Evolutionary conservation across 257 asterid genomes (phyloP).

Genomic region (Solanum sparsipilum): DNA sequence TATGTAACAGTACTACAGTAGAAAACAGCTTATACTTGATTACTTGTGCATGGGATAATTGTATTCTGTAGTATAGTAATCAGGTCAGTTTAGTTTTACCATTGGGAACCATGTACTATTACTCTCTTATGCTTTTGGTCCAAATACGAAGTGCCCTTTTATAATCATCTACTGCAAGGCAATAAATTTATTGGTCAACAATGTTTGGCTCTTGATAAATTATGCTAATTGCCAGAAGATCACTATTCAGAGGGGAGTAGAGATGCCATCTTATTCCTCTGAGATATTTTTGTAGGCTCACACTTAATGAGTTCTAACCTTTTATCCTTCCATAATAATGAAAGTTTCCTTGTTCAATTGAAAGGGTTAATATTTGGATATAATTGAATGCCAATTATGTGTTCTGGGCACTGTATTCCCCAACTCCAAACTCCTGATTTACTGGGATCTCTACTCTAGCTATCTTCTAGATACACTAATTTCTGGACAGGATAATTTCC

Average conservation of each 20-base stretch:
- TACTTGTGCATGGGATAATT: neutral
- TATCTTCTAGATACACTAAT: neutral
- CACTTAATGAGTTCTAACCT: neutral
- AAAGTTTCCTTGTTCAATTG: neutral
- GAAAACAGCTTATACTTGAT: neutral
- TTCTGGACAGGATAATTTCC: neutral
- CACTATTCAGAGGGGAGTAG: neutral
- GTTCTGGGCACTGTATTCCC: neutral
- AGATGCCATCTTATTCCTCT: neutral
- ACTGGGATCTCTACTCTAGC: neutral
- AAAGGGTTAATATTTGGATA: neutral
- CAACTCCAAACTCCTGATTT: neutral
- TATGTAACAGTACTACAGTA: neutral
- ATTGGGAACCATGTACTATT: neutral
- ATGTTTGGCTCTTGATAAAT: neutral
- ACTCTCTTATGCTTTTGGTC: neutral
- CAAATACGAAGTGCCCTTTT: neutral
- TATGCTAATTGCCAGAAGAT: neutral
- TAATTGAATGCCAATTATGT: neutral
- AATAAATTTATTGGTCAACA: neutral
- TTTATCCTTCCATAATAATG: neutral
- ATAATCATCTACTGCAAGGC: neutral
- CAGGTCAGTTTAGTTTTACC: neutral
- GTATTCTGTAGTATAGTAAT: neutral
- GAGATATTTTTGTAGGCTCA: neutral